Percentiles rank a stretch among this genome's conserved stretches.
These are phyloP conservation scores for Yamadazyma paraphyllophila DNA, from an alignment of 805 yeast species.

Conservation along the genomic window DNA sequence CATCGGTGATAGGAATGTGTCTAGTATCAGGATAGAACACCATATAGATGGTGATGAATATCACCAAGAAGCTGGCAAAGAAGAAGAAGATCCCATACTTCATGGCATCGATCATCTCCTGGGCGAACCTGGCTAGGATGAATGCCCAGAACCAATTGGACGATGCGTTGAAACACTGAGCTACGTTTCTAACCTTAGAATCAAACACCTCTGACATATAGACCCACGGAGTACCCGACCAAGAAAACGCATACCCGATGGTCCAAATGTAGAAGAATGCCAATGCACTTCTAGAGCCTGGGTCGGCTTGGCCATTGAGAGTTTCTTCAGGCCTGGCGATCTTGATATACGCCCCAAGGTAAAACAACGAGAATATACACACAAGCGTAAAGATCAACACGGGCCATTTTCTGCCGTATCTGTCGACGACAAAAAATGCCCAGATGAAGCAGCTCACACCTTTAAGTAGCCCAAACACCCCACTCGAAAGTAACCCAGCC, in stretches of 20 bases:
- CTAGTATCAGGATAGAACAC: conserved; percentile 40
- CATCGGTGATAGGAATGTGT: conserved; percentile 33
- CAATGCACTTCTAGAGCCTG: conserved; percentile 43
- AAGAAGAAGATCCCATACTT: conserved; percentile 46
- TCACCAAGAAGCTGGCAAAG: conserved; percentile 23
- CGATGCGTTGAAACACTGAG: conserved; percentile 44
- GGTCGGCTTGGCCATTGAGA: conserved; percentile 18
- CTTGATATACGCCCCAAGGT: conserved; percentile 48
- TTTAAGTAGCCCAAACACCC: conserved; percentile 51
- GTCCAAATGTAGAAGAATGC: conserved; percentile 50
- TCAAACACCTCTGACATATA: conserved; percentile 47
- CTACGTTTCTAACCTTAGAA: conserved; percentile 41
- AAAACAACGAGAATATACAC: conserved; percentile 46
- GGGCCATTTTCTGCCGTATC: conserved; percentile 44
- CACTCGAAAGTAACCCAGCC: conserved; percentile 50
- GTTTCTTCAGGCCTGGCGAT: conserved; percentile 29
- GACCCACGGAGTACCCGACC: conserved; percentile 50
- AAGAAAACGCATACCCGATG: conserved; percentile 39
- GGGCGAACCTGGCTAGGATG: conserved; percentile 46
- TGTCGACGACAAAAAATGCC: conserved; percentile 47
- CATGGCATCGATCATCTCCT: conserved; percentile 43
- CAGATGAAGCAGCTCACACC: conserved; percentile 44
- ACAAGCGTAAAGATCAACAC: conserved; percentile 33
- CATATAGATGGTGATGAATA: conserved; percentile 18
- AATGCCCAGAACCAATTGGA: conserved; percentile 53